Evolutionary conservation across 2,329 filamentous ascomycete species (phyloP).

Genomic region (Colletotrichum nymphaeae): DNA sequence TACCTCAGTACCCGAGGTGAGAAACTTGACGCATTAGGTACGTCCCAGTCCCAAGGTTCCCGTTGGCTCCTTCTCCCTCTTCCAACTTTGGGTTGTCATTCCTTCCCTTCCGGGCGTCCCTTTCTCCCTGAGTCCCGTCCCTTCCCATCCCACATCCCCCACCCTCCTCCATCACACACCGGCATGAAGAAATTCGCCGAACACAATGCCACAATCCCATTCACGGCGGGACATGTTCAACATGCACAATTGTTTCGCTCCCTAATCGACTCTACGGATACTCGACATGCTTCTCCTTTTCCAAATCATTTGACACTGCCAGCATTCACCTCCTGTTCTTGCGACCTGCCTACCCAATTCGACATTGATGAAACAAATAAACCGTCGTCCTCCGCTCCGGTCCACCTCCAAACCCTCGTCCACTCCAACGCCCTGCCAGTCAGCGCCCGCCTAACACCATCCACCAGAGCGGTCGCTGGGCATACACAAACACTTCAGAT

Average conservation of each 20-base stretch:
- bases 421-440: neutral
- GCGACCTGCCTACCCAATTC: neutral
- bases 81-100: slow-evolving; percentile 3
- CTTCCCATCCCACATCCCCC: neutral
- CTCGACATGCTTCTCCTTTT: neutral
- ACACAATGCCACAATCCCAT: slow-evolving; percentile 15
- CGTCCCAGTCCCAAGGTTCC: neutral
- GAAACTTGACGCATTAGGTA: neutral
- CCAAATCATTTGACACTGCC: neutral
- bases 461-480: neutral
- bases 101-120: slow-evolving; percentile 5
- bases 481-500: neutral
- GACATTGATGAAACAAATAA: neutral
- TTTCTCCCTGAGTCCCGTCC: neutral
- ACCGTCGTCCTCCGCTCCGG: neutral
- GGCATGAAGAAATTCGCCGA: neutral
- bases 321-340: neutral
- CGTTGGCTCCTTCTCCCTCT: neutral
- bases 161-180: neutral
- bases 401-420: neutral
- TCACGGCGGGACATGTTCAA: neutral
- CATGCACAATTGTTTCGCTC: slow-evolving; percentile 9
- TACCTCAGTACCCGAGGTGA: neutral
- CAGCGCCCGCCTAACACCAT: neutral
- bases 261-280: no score